Evolutionary conservation across 495 filamentous ascomycete species (phyloP).

Genomic region (Massariosphaeria phaeospora): DNA sequence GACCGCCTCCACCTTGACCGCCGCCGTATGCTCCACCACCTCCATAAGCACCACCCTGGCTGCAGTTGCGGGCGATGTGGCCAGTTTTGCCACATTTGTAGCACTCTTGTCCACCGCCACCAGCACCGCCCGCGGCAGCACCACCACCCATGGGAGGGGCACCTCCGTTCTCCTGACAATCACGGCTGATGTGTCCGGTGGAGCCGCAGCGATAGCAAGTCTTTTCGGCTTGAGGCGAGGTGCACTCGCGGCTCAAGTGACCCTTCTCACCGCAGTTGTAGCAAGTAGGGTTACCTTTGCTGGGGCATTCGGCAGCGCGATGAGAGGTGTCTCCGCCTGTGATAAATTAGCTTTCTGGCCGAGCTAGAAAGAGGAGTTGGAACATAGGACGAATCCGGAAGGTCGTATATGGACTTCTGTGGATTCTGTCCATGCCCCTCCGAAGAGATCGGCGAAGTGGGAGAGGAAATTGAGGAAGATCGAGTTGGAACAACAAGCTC

Average conservation of each 20-base stretch:
- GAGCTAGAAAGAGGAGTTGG: too few relatives aligned
- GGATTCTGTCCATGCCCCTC: too few relatives aligned
- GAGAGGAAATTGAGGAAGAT: background rate
- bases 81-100: slow-evolving; percentile 99
- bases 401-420: too few relatives aligned
- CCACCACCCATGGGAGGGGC: slow-evolving; percentile 50
- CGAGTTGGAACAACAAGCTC: slow-evolving; percentile 5
- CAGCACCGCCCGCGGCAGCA: slow-evolving; percentile 44
- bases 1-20: slow-evolving; percentile 22
- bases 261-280: slow-evolving; percentile 83
- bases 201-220: slow-evolving; percentile 91
- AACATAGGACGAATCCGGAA: too few relatives aligned
- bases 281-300: slow-evolving; percentile 87
- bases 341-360: too few relatives aligned
- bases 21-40: slow-evolving; percentile 41
- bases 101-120: slow-evolving; percentile 66
- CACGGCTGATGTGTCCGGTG: slow-evolving; percentile 86
- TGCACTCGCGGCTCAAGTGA: slow-evolving; percentile 94
- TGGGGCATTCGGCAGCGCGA: slow-evolving; percentile 90
- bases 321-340: slow-evolving; percentile 71
- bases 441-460: background rate
- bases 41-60: slow-evolving; percentile 50
- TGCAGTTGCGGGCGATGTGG: slow-evolving; percentile 96
- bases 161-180: slow-evolving; percentile 62
- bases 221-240: slow-evolving; percentile 84